Evolutionary conservation across 1,284 basidiomycete genomes (phyloP), one percentile per base, ranked within the genome.

Genomic region (Microbotryum saponariae): DNA sequence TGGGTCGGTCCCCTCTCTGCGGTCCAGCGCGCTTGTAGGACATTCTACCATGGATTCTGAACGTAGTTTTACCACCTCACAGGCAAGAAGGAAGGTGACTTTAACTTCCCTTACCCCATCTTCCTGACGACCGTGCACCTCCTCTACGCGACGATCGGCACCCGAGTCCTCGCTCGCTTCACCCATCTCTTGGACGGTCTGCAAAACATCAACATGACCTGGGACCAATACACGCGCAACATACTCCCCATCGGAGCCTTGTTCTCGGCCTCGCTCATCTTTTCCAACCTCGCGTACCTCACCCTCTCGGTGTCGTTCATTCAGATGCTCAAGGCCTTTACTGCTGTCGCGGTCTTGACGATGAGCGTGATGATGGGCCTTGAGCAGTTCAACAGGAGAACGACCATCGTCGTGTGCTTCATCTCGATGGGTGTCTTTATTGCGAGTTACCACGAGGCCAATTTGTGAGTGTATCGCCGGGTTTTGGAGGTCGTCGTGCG

Each of bases 161-260:
- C 77, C 9, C 71, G 77, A 20, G 33, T 77, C 18, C 70, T 78
- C 60, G 71, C 74, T 6, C 67, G 72, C 21, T 77, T 74, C 61
- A 77, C 77, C 18, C 73, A 73, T 60, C 70, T 78, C 25, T 60
- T 78, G 33, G 75, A 77, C 58, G 77, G 77, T 27, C 67, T 78
- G 1, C 62, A 73, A 54, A 72, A 74, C 33, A 60, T 72, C 51
- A 62, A 72, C 57, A 73, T 73, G 69, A 65, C 63, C 25, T 72
- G 71, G 70, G 60, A 70, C 48, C 52, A 67, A 54, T 69, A 59
- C 49, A 64, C 71, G 58, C 74, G 27, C 53, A 33, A 59, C 64
- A 78, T 80, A 52, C 68, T 79, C 6, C 79, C 79, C 37, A 77
- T 79, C 60, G 78, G 77, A 6, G 73, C 75, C 14, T 73, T 80